phyloP scores from a whole-genome alignment of 148 eudicot species.

The Fagopyrum homotropicum region DNA sequence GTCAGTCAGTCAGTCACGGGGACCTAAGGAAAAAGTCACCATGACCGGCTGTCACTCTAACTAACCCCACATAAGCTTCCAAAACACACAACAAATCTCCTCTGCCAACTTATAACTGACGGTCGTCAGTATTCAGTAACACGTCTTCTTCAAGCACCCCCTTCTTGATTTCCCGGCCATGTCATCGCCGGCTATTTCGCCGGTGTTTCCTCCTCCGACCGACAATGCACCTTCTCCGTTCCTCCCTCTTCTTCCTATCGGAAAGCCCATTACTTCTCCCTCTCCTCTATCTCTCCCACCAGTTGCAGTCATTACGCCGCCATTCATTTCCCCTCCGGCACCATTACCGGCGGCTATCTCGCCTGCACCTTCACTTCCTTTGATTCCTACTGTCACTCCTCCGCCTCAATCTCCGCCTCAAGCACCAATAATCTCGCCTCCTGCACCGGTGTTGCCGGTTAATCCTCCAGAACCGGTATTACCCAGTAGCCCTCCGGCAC shows the following conservation, averaged over 20 bases:
- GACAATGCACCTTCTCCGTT: neutral
- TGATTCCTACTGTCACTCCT: too few relatives aligned
- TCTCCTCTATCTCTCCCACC: neutral
- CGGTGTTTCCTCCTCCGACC: neutral
- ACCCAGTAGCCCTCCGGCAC: neutral
- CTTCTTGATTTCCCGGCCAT: neutral
- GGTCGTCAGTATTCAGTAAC: neutral
- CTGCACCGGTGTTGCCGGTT: neutral
- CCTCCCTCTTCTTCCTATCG: neutral
- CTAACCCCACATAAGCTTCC: neutral
- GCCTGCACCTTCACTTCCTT: neutral
- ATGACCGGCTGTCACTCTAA: neutral
- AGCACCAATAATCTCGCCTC: neutral
- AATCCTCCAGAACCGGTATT: neutral
- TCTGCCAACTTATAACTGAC: neutral
- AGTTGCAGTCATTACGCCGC: neutral
- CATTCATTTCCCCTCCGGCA: neutral
- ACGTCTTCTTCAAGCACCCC: neutral
- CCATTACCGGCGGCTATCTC: neutral
- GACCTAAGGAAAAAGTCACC: neutral
- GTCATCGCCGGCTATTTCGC: conserved; percentile 7
- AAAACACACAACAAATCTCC: neutral
- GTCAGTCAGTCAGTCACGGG: neutral
- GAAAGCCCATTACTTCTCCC: neutral
- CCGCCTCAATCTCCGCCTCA: neutral